Evolutionary conservation across 202 grass and related monocot species (phyloP), one percentile per base, ranked within the genome.

Genomic region (Alloteropsis angusta): DNA sequence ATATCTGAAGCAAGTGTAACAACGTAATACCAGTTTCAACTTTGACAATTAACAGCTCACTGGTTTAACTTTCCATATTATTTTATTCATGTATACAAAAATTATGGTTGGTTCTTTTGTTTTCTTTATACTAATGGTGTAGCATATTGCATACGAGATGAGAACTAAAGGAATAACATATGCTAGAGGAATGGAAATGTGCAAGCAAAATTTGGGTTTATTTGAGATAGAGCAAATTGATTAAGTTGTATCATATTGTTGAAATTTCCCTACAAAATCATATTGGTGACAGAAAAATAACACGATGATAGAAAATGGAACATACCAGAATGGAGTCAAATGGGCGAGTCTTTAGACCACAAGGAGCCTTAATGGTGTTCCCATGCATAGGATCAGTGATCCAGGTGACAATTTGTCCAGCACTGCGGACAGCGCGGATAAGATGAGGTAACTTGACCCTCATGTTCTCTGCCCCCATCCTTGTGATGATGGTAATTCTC

Each of bases 341-440:
- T 23, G 91, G 88, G 38, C 91, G 85, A 45, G 91, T 93, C 82
- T 93, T 93, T 28, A 88, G 76, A 35, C 91, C 91, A 6, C 87
- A 90, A 38, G 89, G 86, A 28, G 90, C 86, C 63, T 92, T 92
- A 41, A 92, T 89, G 34, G 90, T 92, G 80, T 92, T 92, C 8
- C 90, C 90, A 3, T 92, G 90, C 90, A 92, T 92, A 4, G 90
- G 83, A 23, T 92, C 90, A 52, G 86, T 84, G 53, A 87, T 82
- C 90, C 90, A 92, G 32, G 87, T 89, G 57, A 89, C 90, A 57
- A 87, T 69, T 58, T 87, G 90, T 28, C 90, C 90, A 35, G 86
- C 76, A 9, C 44, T 7, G 39, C 83, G 83, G 5, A 92, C 86
- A 4, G 90, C 83, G 38, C 86, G 84, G 35, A 92, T 89, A 54